Conservation (phyloP, 176 grass and related monocot species). For the Thinopyrum elongatum region DNA sequence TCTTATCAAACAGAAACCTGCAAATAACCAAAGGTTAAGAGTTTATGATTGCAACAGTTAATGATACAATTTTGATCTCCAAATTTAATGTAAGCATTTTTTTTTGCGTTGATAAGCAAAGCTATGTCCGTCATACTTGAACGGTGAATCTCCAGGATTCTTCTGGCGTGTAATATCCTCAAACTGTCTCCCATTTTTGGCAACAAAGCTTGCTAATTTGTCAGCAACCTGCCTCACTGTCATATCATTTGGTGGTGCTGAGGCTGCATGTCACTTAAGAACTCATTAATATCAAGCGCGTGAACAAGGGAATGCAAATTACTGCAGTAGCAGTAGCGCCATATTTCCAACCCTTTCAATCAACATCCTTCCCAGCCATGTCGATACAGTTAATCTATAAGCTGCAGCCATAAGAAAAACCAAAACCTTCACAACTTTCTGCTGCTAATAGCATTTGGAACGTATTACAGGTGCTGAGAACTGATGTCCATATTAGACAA, state of each 20-base stretch:
- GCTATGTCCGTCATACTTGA: conserved; percentile 57
- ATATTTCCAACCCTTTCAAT: conserved; percentile 79
- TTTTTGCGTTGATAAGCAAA: not conserved
- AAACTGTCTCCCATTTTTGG: conserved; percentile 92
- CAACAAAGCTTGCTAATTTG: conserved; percentile 90
- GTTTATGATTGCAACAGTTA: not conserved
- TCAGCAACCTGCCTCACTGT: conserved; percentile 91
- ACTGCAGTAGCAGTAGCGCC: conserved; percentile 64
- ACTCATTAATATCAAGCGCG: conserved; percentile 70
- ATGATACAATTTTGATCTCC: conserved; percentile 13
- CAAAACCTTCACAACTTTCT: conserved; percentile 49
- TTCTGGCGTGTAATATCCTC: conserved; percentile 89
- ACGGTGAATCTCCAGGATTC: conserved; percentile 95
- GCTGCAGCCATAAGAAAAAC: conserved; percentile 52
- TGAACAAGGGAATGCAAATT: conserved; percentile 74
- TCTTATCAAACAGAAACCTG: conserved; percentile 97
- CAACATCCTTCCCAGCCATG: conserved; percentile 64
- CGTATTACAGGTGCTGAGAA: conserved; percentile 5
- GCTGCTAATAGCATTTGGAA: not conserved
- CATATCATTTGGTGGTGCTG: conserved; percentile 78
- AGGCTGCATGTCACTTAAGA: conserved; percentile 99
- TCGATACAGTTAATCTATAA: conserved; percentile 55
- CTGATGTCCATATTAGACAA: conserved; percentile 18
- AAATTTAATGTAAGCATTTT: not conserved
- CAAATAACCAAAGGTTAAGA: conserved; percentile 23